Base-by-base conservation (phyloP, 225 moss, liverwort and hornwort species). In the Antitrichia curtipendula region DNA sequence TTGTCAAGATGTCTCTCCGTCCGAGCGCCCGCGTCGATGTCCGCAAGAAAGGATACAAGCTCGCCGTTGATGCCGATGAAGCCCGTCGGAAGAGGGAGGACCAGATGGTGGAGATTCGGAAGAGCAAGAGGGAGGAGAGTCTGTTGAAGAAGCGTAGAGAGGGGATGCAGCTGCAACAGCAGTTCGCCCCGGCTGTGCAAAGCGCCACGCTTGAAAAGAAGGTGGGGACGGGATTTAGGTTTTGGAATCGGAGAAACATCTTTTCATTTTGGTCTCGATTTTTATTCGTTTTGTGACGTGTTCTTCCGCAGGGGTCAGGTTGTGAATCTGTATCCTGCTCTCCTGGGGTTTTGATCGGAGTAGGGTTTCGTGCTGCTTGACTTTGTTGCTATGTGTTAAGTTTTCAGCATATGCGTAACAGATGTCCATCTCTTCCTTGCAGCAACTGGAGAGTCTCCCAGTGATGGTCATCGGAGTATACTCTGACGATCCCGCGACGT, bases 61-160 rank as follows among this genome's bases (percentile, higher is more conserved):
- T 97, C 64, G 98, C 98, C 31, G 96, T 98, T 65, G 98, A 98
- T 69, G 95, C 98, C 57, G 96, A 97, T 88, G 98, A 98, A 84
- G 98, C 98, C 50, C 93, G 98, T 65, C 91, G 98, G 87, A 98
- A 98, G 95, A 90, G 97, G 52, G 98, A 98, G 88, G 98, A 98
- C 29, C 95, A 96, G 24, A 95, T 98, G 98, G 97, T 98, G 87
- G 97, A 98, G 96, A 98, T 98, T 94, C 95, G 98, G 72, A 98
- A 98, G 88, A 97, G 76, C 86, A 98, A 98, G 95, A 91, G 98
- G 88, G 97, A 98, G 83, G 98, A 98, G 92, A 98, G 97, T 78
- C 86, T 98, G 61, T 85, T 96, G 87, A 98, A 98, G 90, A 98
- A 98, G 91, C 91, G 97, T 5, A 88, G 98, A 65, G 98, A 98